Base-by-base conservation (phyloP, 108 stramenopile genomes). In the Nitzschia inconspicua region DNA sequence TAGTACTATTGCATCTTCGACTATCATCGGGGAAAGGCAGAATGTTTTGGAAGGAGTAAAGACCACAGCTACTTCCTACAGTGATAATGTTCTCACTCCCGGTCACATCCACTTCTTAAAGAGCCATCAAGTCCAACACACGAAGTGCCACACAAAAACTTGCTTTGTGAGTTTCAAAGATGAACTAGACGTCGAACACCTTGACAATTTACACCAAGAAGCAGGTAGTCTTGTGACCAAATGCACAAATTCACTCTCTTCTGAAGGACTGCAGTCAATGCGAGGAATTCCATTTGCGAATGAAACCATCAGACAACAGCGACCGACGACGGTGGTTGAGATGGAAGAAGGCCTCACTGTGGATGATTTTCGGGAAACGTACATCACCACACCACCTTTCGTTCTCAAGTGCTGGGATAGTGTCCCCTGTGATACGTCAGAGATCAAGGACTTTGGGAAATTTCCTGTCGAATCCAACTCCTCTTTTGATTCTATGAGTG, bases 21-120 rank as follows among this genome's bases (percentile, higher is more conserved):
- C 19, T 54, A 18, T 54, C 37, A 51, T 30, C 32, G 28, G n/a
- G n/a, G n/a, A n/a, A n/a, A n/a, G 27, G 20, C 27, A 24, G 11
- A 10, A 51, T 30, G 16, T 24, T 3, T 19, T 13, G 24, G 18
- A 22, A 3, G 50, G 34, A 3, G 10, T 29, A n/a, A 50, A 27
- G 7, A 7, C 16, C 26, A 25, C 1, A 39, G n/a, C n/a, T 0
- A 50, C 8, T 27, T 25, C 26, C n/a, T 10, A 20, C 13, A 28
- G 29, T 9, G n/a, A 44, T 16, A 9, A 50, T 50, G 10, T 50
- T 20, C 48, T 24, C 16, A n/a, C 34, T 23, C 53, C 53, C 23
- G 53, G 53, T 13, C 53, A 54, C 24, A n/a, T 4, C 9, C 53
- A 54, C 19, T 37, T 29, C 16, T 54, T 54, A n/a, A n/a, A n/a